phyloP scores from a whole-genome alignment of 129 eudicot species.

The Sambucus nigra region DNA sequence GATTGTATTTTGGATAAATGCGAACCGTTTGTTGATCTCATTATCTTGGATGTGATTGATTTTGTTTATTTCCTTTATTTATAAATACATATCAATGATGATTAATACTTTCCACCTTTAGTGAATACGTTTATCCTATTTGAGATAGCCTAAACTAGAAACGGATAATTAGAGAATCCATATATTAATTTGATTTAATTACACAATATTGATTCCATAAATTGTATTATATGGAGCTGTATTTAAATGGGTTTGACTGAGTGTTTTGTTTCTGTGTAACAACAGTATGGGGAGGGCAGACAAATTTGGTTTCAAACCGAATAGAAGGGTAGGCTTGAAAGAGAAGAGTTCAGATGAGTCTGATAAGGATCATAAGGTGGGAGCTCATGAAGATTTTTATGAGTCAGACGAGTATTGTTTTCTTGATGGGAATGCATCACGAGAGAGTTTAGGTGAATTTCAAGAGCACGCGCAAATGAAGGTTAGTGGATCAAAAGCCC shows the following conservation, averaged over 20 bases:
- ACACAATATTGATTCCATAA: neutral
- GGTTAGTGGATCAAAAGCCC: too few species aligned
- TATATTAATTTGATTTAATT: too few species aligned
- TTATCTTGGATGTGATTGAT: neutral
- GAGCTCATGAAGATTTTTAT: slow-evolving; percentile 16
- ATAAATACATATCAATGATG: too few species aligned
- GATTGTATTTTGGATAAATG: too few species aligned
- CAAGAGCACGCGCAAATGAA: too few species aligned
- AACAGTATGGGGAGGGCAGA: slow-evolving; percentile 24
- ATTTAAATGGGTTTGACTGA: neutral
- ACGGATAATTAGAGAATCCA: neutral
- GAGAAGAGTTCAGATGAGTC: slow-evolving; percentile 19
- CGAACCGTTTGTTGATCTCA: too few species aligned
- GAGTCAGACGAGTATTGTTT: slow-evolving; percentile 23
- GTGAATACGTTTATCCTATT: neutral
- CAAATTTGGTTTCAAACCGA: slow-evolving; percentile 12
- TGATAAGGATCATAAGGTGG: slow-evolving; percentile 20
- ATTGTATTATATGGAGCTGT: neutral
- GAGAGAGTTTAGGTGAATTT: slow-evolving; percentile 15
- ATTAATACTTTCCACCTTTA: neutral
- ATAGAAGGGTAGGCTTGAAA: slow-evolving; percentile 2
- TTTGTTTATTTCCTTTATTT: too few species aligned
- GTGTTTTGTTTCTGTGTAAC: too few species aligned
- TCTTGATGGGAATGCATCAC: slow-evolving; percentile 20
- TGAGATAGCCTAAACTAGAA: neutral